Evolutionary conservation across 768 basidiomycete species (phyloP).

Genomic region (Tricholoma sp.): DNA sequence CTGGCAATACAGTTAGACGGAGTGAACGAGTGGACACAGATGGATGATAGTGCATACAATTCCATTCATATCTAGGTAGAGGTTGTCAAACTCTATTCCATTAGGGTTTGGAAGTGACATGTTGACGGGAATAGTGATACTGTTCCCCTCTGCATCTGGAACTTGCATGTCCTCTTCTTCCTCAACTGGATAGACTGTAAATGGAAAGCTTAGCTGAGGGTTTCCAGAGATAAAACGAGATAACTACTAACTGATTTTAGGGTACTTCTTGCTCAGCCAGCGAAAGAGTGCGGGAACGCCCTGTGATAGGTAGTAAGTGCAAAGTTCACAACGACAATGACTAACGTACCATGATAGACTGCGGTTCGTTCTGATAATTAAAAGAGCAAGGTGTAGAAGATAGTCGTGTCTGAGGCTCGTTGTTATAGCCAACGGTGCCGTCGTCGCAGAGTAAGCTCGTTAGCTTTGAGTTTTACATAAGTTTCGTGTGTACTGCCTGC

Average conservation of each 20-base stretch:
- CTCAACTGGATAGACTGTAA: conserved; percentile 64
- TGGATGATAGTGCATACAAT: conserved; percentile 51
- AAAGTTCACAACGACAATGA: background rate
- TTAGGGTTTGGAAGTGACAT: conserved; percentile 88
- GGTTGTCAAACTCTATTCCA: conserved; percentile 88
- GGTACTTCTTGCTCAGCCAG: conserved; percentile 98
- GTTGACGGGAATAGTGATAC: conserved; percentile 71
- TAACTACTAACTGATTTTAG: conserved; percentile 76
- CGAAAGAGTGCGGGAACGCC: conserved; percentile 98
- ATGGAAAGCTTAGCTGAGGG: background rate
- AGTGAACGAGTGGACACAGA: conserved; percentile 32
- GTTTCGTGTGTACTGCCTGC: too few species aligned
- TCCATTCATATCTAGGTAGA: conserved; percentile 99
- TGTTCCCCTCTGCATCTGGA: conserved; percentile 60
- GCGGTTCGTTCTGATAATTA: background rate
- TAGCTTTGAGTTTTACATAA: too few species aligned
- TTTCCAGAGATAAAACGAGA: background rate
- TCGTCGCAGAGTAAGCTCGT: background rate
- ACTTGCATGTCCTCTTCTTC: conserved; percentile 82
- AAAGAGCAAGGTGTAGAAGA: background rate
- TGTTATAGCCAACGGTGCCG: background rate
- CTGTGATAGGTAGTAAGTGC: conserved; percentile 32
- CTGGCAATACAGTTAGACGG: conserved; percentile 29
- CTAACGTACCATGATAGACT: conserved; percentile 8
- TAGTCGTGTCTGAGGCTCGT: background rate